Base-by-base conservation (phyloP, 78 protist genomes). In the Dictyostelium purpureum region DNA sequence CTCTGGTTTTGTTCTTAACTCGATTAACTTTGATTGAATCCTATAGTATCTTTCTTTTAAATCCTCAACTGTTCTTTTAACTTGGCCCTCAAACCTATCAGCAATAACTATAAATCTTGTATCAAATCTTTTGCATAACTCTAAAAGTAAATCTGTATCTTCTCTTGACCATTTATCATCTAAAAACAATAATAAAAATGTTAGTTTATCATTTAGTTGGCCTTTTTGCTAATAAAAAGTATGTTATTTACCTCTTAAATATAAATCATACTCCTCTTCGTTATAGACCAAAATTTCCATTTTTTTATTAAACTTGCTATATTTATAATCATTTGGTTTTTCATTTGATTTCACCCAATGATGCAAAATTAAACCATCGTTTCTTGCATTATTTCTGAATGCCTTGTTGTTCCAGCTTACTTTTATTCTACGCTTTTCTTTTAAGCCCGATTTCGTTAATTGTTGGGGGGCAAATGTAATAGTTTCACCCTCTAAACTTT, bases 1-100 rank as follows among this genome's bases (percentile, higher is more conserved):
- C 19, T 83, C 89, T 31, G 95, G 75, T 63, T 76, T 63, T 1
- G 95, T 79, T 19, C 96, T 31, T 1, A 74, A 73, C 12, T 74
- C 91, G 18, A 81, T 74, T 2, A 93, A 65, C 9, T 75, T 75
- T 0, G 89, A 77, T 51, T 83, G 88, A 28, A 93, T 67, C 9
- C 59, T 63, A 28, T 93, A 93, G 47, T 88, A 93, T 28, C 96
- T 33, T 14, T 76, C 96, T 31, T 93, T 93, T 69, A 93, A 74
- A 5, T 93, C 96, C 9, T 93, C 96, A 26, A 93, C 45, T 2
- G 94, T 31, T 47, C 79, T 71, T 3, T 49, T 73, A 18, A 38
- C 40, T 18, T 65, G 24, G 38, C 59, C 87, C 12, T 61, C 24
- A 31, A 67, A 93, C 37, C 96, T 42, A 75, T 88, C 96, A 12